Conservation (phyloP, 2,329 filamentous ascomycete genomes). For the Sarocladium kiliense region DNA sequence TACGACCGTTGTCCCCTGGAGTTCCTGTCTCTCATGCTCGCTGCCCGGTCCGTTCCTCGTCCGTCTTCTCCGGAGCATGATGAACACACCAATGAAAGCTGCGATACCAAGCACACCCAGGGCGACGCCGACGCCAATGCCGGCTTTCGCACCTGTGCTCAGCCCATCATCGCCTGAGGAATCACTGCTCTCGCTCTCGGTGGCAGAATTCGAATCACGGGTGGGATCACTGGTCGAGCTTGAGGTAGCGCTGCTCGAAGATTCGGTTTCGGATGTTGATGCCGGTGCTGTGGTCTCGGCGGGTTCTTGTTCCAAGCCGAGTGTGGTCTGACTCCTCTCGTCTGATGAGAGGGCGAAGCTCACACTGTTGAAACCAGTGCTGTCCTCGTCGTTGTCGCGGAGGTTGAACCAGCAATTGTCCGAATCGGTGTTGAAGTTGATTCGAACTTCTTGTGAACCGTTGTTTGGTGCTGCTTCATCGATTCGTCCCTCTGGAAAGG, state of each 20-base stretch:
- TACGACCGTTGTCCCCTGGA: neutral
- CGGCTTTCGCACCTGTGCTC: conserved; percentile 9
- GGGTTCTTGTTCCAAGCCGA: neutral
- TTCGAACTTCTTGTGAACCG: conserved; percentile 10
- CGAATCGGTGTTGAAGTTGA: conserved; percentile 20
- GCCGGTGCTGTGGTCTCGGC: neutral
- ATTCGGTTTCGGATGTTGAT: neutral
- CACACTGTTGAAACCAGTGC: conserved; percentile 1
- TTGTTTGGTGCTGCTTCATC: conserved; percentile 4
- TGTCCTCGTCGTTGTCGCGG: conserved; percentile 6
- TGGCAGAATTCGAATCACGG: neutral
- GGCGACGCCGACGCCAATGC: conserved; percentile 9
- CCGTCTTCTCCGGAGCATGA: neutral
- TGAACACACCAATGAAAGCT: neutral
- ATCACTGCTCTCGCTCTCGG: neutral
- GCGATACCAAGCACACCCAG: conserved; percentile 6
- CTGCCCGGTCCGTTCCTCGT: neutral
- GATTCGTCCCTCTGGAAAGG: conserved; percentile 9
- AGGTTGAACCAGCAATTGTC: conserved; percentile 14
- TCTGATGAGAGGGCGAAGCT: neutral
- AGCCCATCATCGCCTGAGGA: neutral
- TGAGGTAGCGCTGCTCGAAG: neutral
- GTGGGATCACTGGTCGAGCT: neutral
- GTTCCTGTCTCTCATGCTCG: neutral
- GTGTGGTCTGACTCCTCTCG: conserved; percentile 7